Conservation (phyloP, 495 filamentous ascomycete species). For the Aeminium ludgeri region DNA sequence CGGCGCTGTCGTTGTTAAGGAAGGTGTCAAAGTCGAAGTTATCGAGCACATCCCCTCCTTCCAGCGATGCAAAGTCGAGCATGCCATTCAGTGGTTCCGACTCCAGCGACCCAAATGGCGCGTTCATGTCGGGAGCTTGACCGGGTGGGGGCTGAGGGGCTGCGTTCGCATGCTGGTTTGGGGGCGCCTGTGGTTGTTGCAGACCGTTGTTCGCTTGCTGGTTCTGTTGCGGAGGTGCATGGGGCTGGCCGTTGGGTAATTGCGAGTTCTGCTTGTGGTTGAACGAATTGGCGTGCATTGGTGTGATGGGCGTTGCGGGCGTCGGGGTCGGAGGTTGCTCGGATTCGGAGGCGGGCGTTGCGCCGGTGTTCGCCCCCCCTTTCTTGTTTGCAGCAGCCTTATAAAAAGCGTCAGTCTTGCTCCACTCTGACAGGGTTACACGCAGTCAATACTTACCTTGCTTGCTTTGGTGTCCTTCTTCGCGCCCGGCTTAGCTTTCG, state of each 20-base stretch:
- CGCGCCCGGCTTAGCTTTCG: constrained; percentile 61
- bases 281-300: constrained; percentile 51
- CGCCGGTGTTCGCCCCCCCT: constrained; percentile 44
- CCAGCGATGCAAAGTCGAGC: constrained; percentile 45
- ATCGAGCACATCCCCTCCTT: constrained; percentile 54
- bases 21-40: constrained; percentile 96
- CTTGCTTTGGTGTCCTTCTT: constrained; percentile 63
- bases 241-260: constrained; percentile 29
- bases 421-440: constrained; percentile 20
- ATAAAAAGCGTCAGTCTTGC: constrained; percentile 20
- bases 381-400: constrained; percentile 53
- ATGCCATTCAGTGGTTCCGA: constrained; percentile 11
- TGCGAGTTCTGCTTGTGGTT: constrained; percentile 38
- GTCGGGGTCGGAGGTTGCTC: constrained; percentile 61
- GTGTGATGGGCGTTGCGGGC: constrained; percentile 71
- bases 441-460: constrained; percentile 51
- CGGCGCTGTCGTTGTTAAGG: constrained; percentile 44
- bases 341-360: constrained; percentile 60
- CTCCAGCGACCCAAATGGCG: constrained; percentile 2
- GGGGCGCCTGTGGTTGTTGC: background rate
- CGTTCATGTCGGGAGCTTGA: constrained; percentile 16
- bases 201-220: background rate
- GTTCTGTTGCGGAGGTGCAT: constrained; percentile 17
- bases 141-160: constrained; percentile 29
- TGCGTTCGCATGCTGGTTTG: constrained; percentile 9